phyloP scores from a whole-genome alignment of 2,329 filamentous ascomycete genomes.

The Leptosphaerulina australis region DNA sequence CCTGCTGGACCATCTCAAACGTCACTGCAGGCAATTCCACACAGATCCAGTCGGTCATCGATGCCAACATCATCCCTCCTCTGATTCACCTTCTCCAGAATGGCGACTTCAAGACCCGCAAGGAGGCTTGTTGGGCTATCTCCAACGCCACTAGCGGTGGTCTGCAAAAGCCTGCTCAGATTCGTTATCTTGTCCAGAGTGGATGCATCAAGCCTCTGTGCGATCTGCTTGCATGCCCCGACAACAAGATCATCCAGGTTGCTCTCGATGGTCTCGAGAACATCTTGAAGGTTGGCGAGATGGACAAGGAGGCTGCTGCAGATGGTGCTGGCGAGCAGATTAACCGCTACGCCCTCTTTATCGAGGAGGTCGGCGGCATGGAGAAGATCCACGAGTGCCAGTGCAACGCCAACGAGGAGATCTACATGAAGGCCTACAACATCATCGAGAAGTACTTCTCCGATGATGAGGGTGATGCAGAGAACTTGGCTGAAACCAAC shows the following conservation, averaged over 20 bases:
- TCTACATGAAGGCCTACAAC: constrained; percentile 99
- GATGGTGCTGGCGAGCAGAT: constrained; percentile 66
- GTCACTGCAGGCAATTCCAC: constrained; percentile 97
- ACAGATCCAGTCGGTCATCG: constrained; percentile 95
- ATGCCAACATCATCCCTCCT: constrained; percentile 95
- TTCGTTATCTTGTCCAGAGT: constrained; percentile 88
- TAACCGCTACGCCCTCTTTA: constrained; percentile 97
- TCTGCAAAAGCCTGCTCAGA: constrained; percentile 98
- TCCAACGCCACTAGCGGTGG: constrained; percentile 97
- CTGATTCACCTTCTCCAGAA: constrained; percentile 95
- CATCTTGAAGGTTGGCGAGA: constrained; percentile 98
- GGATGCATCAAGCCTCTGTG: constrained; percentile 98
- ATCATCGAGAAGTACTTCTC: constrained; percentile 99
- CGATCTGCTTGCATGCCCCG: constrained; percentile 91
- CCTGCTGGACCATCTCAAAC: constrained; percentile 99
- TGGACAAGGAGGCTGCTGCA: constrained; percentile 91
- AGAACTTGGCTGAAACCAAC: constrained; percentile 77
- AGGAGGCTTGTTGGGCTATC: constrained; percentile 99
- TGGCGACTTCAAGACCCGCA: constrained; percentile 97
- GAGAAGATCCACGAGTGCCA: constrained; percentile 99
- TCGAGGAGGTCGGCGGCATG: constrained; percentile 98
- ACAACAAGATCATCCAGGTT: constrained; percentile 99
- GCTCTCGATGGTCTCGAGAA: constrained; percentile 98
- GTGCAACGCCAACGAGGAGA: constrained; percentile 99
- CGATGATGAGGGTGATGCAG: constrained; percentile 86